Percentiles rank a stretch among this genome's conserved stretches.
Conservation (phyloP, 352 stramenopile genomes). For the Thalassiosira hispida region DNA sequence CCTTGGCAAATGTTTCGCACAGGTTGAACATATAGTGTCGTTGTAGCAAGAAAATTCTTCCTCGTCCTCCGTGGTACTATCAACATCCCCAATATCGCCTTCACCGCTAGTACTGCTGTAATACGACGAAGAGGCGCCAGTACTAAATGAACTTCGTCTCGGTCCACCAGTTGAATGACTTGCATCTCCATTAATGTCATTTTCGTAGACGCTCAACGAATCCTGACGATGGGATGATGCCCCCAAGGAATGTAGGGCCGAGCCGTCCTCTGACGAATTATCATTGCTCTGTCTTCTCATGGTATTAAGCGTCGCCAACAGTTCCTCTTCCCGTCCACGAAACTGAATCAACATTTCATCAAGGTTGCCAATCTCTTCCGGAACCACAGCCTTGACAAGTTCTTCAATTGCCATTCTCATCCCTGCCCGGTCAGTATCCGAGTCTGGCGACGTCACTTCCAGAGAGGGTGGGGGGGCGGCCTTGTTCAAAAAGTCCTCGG, state of each 20-base stretch:
- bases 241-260: too few species aligned
- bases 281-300: slow-evolving; percentile 61
- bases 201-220: slow-evolving; percentile 1
- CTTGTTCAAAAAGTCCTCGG: not conserved
- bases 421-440: too few species aligned
- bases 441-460: too few species aligned
- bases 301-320: slow-evolving; percentile 74
- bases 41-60: too few species aligned
- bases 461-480: too few species aligned
- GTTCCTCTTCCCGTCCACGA: slow-evolving; percentile 70
- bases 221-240: not conserved
- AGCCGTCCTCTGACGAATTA: too few species aligned
- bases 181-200: not conserved
- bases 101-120: not conserved
- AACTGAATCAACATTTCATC: slow-evolving; percentile 83
- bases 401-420: slow-evolving; percentile 36
- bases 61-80: too few species aligned
- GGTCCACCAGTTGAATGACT: not conserved
- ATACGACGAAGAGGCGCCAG: not conserved
- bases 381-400: slow-evolving; percentile 41
- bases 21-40: not conserved
- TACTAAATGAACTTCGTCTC: not conserved
- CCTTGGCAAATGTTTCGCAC: not conserved
- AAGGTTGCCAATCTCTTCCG: slow-evolving; percentile 64
- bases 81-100: slow-evolving; percentile 2